Conservation (phyloP, 2,329 filamentous ascomycete species). For the Colletotrichum tanaceti region DNA sequence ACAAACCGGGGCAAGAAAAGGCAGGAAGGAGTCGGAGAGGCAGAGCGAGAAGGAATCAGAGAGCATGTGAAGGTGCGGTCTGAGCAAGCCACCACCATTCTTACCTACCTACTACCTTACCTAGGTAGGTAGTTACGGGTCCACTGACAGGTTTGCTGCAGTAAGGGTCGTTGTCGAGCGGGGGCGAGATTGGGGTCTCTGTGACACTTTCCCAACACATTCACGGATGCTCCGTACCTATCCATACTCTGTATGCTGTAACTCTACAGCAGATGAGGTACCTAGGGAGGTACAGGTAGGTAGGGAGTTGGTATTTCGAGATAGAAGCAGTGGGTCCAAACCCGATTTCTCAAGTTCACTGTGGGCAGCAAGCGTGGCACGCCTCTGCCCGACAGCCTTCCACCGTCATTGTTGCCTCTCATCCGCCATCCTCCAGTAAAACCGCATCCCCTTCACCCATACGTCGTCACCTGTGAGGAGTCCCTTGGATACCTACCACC, state of each 20-base stretch:
- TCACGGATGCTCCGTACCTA: neutral
- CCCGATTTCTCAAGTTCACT: too few species aligned
- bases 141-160: neutral
- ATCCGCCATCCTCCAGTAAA: neutral
- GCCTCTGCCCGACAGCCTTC: neutral
- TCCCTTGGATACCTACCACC: neutral
- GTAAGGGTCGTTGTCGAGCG: conserved; percentile 13
- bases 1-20: conserved; percentile 20
- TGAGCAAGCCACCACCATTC: conserved; percentile 2
- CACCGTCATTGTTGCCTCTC: conserved; percentile 1
- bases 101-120: too few species aligned
- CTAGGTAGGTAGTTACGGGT: too few species aligned
- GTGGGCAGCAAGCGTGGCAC: neutral
- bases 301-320: neutral
- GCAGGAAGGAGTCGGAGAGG: conserved; percentile 6
- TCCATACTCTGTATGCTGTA: neutral
- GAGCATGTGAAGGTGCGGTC: conserved; percentile 38
- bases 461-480: neutral
- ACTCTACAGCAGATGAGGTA: too few species aligned
- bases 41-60: conserved; percentile 2
- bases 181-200: conserved; percentile 12
- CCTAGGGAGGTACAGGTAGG: too few species aligned
- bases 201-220: conserved; percentile 9
- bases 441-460: neutral
- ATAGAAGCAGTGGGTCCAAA: neutral